phyloP scores from a whole-genome alignment of 371 early-diverging fungal genomes.

The Choanephora cucurbitarum region DNA sequence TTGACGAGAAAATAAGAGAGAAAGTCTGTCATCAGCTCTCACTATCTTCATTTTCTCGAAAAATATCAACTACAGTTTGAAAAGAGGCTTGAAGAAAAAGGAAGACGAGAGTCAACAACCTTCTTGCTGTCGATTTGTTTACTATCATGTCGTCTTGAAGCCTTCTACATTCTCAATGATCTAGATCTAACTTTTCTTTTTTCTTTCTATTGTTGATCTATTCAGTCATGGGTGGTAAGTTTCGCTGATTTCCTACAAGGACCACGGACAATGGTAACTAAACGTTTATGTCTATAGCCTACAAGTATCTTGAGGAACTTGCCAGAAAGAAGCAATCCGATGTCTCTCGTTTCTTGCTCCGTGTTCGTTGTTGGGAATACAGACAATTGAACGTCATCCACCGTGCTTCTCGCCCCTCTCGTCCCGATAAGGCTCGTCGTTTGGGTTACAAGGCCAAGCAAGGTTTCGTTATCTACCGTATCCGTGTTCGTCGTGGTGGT shows the following conservation, averaged over 20 bases:
- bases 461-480: conserved; percentile 97
- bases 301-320: conserved; percentile 97
- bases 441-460: conserved; percentile 99
- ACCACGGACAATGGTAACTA: too few relatives aligned
- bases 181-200: conserved; percentile 1
- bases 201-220: background rate
- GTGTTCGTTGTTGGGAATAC: conserved; percentile 92
- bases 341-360: conserved; percentile 97
- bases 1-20: too few relatives aligned
- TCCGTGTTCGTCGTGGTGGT: conserved; percentile 98
- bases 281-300: too few relatives aligned
- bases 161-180: background rate
- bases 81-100: too few relatives aligned
- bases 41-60: too few relatives aligned
- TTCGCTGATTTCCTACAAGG: too few relatives aligned
- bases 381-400: conserved; percentile 96
- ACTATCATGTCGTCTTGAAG: background rate
- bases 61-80: too few relatives aligned
- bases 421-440: conserved; percentile 99
- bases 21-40: too few relatives aligned
- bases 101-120: too few relatives aligned
- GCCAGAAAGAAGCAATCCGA: conserved; percentile 99
- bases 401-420: conserved; percentile 97
- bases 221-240: conserved; percentile 32
- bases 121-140: background rate